A percentile compares a stretch with the other conserved stretches of the same genome.
Conservation (phyloP, 2,329 filamentous ascomycete species). For the Clarireedia paspali region DNA sequence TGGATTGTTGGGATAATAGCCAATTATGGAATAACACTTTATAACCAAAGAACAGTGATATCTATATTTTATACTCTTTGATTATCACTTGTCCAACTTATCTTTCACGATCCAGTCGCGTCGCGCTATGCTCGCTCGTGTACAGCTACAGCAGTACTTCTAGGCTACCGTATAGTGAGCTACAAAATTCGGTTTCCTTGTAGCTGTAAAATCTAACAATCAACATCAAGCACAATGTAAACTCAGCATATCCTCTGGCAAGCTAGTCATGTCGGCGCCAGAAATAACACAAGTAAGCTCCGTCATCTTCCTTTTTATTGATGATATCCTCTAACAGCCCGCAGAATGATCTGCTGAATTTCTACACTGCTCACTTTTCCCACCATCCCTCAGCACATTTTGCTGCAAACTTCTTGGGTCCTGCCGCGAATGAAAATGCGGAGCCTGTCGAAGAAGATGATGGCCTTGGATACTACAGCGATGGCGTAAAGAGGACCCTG, state of each 20-base stretch:
- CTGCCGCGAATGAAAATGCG: constrained; percentile 41
- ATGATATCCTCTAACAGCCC: neutral
- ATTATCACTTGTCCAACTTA: too few species aligned
- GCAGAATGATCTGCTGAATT: constrained; percentile 24
- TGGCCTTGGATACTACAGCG: constrained; percentile 73
- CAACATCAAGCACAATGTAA: neutral
- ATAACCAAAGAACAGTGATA: too few species aligned
- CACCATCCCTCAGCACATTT: constrained; percentile 45
- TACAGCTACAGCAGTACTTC: neutral
- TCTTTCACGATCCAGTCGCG: too few species aligned
- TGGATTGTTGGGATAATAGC: too few species aligned
- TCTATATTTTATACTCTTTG: too few species aligned
- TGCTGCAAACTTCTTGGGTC: constrained; percentile 36
- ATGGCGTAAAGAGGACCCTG: constrained; percentile 80
- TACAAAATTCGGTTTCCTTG: too few species aligned
- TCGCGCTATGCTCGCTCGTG: too few species aligned
- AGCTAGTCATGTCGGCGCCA: constrained; percentile 7
- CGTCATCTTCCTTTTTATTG: neutral
- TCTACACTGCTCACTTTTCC: constrained; percentile 26
- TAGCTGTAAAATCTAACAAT: too few species aligned
- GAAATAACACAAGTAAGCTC: constrained; percentile 1
- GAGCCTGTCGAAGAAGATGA: constrained; percentile 51
- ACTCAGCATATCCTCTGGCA: neutral
- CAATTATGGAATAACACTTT: too few species aligned
- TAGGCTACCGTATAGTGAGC: neutral